Conservation (phyloP, 2,329 filamentous ascomycete genomes). For the Colletotrichum eremochloae region DNA sequence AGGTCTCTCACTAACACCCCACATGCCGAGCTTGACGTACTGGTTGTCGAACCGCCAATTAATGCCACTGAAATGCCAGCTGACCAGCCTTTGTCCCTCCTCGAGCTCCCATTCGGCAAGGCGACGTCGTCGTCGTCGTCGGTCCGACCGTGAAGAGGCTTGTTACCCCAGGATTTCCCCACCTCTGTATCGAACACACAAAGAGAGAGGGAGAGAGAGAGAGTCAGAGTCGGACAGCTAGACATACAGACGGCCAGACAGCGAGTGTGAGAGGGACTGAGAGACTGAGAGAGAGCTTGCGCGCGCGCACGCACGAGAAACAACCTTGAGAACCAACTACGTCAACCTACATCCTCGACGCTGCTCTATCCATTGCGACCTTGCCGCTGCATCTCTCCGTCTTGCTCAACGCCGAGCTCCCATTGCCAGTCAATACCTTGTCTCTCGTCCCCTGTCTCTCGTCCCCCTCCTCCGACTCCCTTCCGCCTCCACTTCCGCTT, state of each 20-base stretch:
- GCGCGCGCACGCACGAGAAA: slow-evolving; percentile 20
- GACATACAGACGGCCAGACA: neutral
- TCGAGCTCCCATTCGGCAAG: slow-evolving; percentile 10
- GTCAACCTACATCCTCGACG: slow-evolving; percentile 24
- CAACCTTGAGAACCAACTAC: slow-evolving; percentile 32
- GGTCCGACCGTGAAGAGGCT: slow-evolving; percentile 7
- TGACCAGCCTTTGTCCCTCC: slow-evolving; percentile 27
- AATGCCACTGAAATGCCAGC: slow-evolving; percentile 31
- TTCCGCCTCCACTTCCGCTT: neutral
- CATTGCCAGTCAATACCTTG: slow-evolving; percentile 5
- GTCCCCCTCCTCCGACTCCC: neutral
- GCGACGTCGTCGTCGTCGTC: slow-evolving; percentile 10
- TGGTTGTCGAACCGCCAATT: slow-evolving; percentile 5
- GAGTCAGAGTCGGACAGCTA: neutral
- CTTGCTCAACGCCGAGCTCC: neutral
- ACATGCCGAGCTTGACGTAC: slow-evolving; percentile 15
- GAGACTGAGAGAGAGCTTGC: no score
- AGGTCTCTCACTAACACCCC: slow-evolving; percentile 34
- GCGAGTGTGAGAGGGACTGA: neutral
- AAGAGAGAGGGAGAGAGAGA: neutral
- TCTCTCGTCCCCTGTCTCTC: neutral
- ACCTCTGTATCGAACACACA: slow-evolving; percentile 18
- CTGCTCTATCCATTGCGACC: neutral
- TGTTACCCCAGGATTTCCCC: slow-evolving; percentile 41
- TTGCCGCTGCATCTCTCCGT: neutral